Base-by-base conservation (phyloP, 116 monocot species). In the Posidonia oceanica region DNA sequence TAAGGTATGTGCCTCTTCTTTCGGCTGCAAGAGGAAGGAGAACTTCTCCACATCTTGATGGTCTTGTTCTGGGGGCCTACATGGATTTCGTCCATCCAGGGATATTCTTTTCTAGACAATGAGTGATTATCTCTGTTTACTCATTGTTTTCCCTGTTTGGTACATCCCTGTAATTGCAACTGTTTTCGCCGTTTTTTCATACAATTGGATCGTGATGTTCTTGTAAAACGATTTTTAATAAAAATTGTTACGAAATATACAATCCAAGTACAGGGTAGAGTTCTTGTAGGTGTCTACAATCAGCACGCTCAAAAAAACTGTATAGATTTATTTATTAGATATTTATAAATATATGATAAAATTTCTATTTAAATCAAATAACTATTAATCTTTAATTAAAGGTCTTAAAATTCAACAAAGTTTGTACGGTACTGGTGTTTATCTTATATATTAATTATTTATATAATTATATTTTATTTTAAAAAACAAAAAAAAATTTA, bases 11-110 rank as follows among this genome's bases (percentile, higher is more conserved):
- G 62, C 62, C 62, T 62, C 62, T 62, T 62, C 62, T 62, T 62
- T 62, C 62, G 62, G 62, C 62, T 62, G 36, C 62, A 62, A 62
- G 62, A 62, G 62, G 62, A 62, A 37, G 13, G 36, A 23, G 36
- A 37, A 10, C 1, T 12, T 48, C 48, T 48, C 48, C 48, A 62
- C 62, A 62, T 62, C 62, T 62, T 62, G 62, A 16, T 14, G 62
- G 62, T 21, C 62, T 62, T 62, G 62, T 62, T 62, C 62, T 62
- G 29, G 62, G 12, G 62, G 62, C 62, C 36, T 37, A 62, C 7
- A 62, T 62, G 1, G 58, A 58, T 58, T 57, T 5, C 21, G n/a
- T 58, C 58, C 21, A 21, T 58, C 16, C 18, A 18, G 17, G 58
- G 58, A 15, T 10, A 54, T 54, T 0, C n/a, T 58, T 58, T 17